Evolutionary conservation across 1,284 basidiomycete species (phyloP).

Genomic region (Sporisorium exsertum): DNA sequence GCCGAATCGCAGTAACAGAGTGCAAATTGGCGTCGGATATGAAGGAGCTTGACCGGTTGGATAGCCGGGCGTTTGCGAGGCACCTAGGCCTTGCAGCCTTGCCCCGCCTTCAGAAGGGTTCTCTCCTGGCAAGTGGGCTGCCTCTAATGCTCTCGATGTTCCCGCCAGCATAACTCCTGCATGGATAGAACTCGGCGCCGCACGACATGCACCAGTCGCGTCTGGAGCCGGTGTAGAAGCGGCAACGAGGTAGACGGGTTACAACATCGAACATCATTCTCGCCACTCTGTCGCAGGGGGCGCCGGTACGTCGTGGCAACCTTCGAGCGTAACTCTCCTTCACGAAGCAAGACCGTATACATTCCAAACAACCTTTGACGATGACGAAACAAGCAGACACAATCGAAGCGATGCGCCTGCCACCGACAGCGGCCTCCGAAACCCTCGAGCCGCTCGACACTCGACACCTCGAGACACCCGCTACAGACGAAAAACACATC

Average conservation of each 20-base stretch:
- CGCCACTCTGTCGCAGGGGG: too few species aligned
- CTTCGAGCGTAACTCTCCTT: too few species aligned
- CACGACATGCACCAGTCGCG: not conserved
- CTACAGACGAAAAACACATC: not conserved
- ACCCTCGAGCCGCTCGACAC: conserved; percentile 6
- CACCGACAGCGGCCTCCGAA: conserved; percentile 1
- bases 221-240: not conserved
- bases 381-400: conserved; percentile 7
- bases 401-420: not conserved
- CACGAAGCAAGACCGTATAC: too few species aligned
- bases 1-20: conserved; percentile 1
- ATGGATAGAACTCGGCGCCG: not conserved
- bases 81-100: too few species aligned
- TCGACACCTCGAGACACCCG: not conserved
- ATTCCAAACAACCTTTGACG: too few species aligned
- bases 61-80: not conserved
- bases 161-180: too few species aligned
- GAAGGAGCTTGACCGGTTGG: conserved; percentile 11
- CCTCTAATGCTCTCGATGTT: too few species aligned
- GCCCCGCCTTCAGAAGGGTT: too few species aligned
- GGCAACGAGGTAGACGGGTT: not conserved
- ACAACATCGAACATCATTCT: too few species aligned
- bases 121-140: too few species aligned
- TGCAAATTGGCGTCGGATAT: not conserved
- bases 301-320: too few species aligned